Percentiles rank a stretch among this genome's conserved stretches.
These are phyloP conservation scores for Paracamarosporium sp. DNA, from an alignment of 2,329 filamentous ascomycete genomes.

Conservation along the genomic window DNA sequence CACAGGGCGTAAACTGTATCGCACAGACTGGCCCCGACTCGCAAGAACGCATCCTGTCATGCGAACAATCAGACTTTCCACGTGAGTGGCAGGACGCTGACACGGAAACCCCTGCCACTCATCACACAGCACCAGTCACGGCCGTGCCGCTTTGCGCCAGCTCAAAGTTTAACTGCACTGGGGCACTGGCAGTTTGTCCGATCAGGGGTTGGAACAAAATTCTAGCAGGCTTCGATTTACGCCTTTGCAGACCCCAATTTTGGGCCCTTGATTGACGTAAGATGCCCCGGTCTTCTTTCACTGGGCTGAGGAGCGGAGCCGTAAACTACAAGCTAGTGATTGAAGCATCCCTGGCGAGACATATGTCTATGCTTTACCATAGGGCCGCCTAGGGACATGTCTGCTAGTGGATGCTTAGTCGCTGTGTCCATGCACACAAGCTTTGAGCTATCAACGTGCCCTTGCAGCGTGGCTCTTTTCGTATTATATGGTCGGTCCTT, in stretches of 20 bases:
- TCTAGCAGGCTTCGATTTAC: not conserved
- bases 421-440: not conserved
- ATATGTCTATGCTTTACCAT: not conserved
- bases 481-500: not conserved
- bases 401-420: conserved; percentile 3
- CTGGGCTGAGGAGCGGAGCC: not conserved
- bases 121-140: conserved; percentile 1
- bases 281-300: not conserved
- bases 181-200: not conserved
- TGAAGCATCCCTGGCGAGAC: not conserved
- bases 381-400: not conserved
- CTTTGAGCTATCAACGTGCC: not conserved
- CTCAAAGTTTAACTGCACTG: not conserved
- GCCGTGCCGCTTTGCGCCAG: not conserved
- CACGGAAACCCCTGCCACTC: not conserved
- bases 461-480: not conserved
- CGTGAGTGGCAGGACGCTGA: not conserved
- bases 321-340: conserved; percentile 1
- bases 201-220: not conserved
- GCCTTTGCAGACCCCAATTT: not conserved
- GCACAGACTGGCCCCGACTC: not conserved
- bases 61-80: conserved; percentile 1
- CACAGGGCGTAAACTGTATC: not conserved
- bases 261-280: conserved; percentile 1
- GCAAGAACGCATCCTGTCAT: not conserved